Conservation (phyloP, 441 rosid genomes). For the Pelargonium cotyledonis region DNA sequence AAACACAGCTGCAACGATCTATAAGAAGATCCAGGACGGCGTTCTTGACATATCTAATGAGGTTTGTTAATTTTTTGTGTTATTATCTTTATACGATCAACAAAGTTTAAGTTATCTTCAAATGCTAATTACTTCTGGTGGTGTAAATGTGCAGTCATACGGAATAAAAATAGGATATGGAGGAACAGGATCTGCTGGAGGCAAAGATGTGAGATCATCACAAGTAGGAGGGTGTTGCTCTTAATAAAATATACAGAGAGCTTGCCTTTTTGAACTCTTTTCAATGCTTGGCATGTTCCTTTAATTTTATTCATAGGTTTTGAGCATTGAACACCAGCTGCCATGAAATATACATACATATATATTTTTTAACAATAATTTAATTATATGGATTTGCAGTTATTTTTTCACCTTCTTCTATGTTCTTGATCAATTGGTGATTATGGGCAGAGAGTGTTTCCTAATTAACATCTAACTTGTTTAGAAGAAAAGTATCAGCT, state of each 20-base stretch:
- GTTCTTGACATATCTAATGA: conserved; percentile 45
- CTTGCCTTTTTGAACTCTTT: not conserved
- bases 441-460: no score
- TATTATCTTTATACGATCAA: not conserved
- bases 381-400: no score
- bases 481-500: no score
- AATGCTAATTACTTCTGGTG: not conserved
- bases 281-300: no score
- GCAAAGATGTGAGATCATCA: conserved; percentile 23
- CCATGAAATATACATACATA: no score
- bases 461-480: no score
- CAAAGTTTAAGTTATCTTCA: not conserved
- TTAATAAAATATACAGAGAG: not conserved
- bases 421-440: no score
- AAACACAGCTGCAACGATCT: conserved; percentile 41
- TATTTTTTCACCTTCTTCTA: no score
- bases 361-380: no score
- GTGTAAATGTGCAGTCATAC: conserved; percentile 19
- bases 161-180: conserved; percentile 29
- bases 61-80: conserved; percentile 23
- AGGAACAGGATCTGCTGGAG: conserved; percentile 16
- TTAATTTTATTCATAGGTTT: no score
- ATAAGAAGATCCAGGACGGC: conserved; percentile 43
- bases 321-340: no score
- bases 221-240: conserved; percentile 26